Evolutionary conservation across 306 rosid species (phyloP).

Genomic region (Cotoneaster glaucophyllus): DNA sequence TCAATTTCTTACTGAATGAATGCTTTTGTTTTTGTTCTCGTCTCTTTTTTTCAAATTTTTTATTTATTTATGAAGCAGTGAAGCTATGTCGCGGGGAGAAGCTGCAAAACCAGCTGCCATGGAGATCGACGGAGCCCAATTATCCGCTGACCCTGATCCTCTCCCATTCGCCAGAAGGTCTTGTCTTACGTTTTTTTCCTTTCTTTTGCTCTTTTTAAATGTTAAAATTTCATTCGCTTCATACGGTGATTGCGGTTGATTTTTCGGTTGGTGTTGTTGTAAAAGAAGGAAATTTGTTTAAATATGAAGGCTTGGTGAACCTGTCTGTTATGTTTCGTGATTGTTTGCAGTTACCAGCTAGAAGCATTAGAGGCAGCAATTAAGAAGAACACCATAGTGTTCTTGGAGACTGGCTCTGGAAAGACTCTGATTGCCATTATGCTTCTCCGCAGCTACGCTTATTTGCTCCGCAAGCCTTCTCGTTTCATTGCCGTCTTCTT

Average conservation of each 20-base stretch:
- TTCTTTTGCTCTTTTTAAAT: background rate
- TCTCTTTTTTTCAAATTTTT: too few species aligned
- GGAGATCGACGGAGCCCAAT: slow-evolving; percentile 22
- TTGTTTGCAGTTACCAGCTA: slow-evolving; percentile 60
- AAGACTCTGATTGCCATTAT: slow-evolving; percentile 82
- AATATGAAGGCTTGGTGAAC: background rate
- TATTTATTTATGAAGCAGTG: background rate
- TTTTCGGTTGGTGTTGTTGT: background rate
- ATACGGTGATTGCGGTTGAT: background rate
- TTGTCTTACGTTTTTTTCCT: background rate
- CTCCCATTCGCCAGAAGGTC: slow-evolving; percentile 76
- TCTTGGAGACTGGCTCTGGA: slow-evolving; percentile 85
- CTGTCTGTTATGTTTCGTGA: background rate
- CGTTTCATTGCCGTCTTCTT: slow-evolving; percentile 58
- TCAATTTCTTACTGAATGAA: too few species aligned
- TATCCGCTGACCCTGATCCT: slow-evolving; percentile 20
- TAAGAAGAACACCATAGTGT: slow-evolving; percentile 57
- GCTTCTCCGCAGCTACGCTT: slow-evolving; percentile 75
- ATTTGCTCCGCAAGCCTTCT: slow-evolving; percentile 65
- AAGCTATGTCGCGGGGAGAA: background rate
- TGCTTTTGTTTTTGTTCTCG: too few species aligned
- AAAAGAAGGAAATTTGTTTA: background rate
- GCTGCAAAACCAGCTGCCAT: slow-evolving; percentile 10
- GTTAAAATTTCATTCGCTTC: background rate
- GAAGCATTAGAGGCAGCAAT: slow-evolving; percentile 68